Percentiles rank a stretch among this genome's conserved stretches.
Evolutionary conservation across 345 rosid genomes (phyloP).

Genomic region (Gossypioides kirkii): DNA sequence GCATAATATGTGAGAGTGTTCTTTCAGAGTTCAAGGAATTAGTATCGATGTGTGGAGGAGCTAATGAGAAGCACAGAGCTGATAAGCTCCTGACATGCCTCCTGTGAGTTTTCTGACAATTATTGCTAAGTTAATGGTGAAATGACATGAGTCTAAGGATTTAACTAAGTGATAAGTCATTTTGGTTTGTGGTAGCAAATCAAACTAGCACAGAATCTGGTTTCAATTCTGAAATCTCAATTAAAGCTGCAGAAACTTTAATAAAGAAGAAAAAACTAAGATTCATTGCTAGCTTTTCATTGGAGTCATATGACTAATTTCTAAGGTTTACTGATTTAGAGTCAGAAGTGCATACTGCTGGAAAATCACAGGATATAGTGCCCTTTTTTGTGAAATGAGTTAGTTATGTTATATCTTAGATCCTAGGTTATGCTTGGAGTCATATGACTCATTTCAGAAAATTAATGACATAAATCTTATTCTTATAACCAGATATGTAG

Average conservation of each 20-base stretch:
- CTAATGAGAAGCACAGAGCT: conserved; percentile 71
- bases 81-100: conserved; percentile 48
- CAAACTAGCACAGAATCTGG: background rate
- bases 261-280: background rate
- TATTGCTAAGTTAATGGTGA: conserved; percentile 2
- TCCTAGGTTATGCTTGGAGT: background rate
- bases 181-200: background rate
- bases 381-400: background rate
- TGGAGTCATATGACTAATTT: background rate
- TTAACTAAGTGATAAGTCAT: background rate
- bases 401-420: background rate
- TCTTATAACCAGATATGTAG: background rate
- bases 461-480: background rate
- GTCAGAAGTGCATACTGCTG: background rate
- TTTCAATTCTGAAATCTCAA: conserved; percentile 2
- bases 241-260: background rate
- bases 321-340: background rate
- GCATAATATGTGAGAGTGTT: conserved; percentile 57
- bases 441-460: background rate
- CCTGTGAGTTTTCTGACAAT: conserved; percentile 40
- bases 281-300: background rate
- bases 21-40: conserved; percentile 60
- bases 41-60: conserved; percentile 65
- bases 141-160: background rate
- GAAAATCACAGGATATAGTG: background rate